phyloP scores from a whole-genome alignment of 2,329 filamentous ascomycete genomes.

The Epichloe hybrida region DNA sequence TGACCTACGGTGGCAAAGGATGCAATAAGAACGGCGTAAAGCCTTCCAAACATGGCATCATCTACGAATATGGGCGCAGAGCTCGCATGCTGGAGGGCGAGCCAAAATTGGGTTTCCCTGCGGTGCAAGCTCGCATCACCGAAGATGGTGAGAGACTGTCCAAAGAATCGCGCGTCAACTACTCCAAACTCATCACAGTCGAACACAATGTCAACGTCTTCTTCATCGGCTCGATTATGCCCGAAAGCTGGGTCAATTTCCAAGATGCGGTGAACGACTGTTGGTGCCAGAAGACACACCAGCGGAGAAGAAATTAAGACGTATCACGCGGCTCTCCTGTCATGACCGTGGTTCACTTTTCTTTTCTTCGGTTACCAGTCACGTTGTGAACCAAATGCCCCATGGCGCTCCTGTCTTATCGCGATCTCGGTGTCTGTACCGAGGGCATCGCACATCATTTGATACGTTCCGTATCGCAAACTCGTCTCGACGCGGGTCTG shows the following conservation, averaged over 20 bases:
- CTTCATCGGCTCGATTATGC: conserved; percentile 37
- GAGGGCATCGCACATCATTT: background rate
- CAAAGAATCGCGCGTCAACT: conserved; percentile 41
- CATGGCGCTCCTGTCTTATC: background rate
- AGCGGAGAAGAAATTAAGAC: conserved; percentile 14
- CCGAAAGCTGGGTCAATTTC: conserved; percentile 27
- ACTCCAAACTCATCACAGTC: conserved; percentile 40
- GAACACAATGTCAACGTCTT: conserved; percentile 45
- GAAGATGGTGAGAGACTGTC: conserved; percentile 31
- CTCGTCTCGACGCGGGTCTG: background rate
- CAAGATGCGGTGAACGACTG: conserved; percentile 33
- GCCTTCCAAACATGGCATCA: conserved; percentile 38
- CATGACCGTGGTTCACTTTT: background rate
- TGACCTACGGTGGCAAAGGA: conserved; percentile 38
- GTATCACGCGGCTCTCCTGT: background rate
- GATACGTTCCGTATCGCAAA: conserved; percentile 3
- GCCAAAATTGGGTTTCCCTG: conserved; percentile 32
- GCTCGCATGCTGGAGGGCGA: conserved; percentile 26
- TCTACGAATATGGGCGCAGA: conserved; percentile 24
- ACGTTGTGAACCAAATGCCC: background rate
- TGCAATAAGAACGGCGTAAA: conserved; percentile 42
- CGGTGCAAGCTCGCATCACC: conserved; percentile 31
- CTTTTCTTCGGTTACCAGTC: background rate
- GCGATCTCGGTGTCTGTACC: background rate
- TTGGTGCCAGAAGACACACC: conserved; percentile 32